Evolutionary conservation across 2,329 filamentous ascomycete species (phyloP), one percentile per base, ranked within the genome.

Genomic region (Pezicula rhizophila): DNA sequence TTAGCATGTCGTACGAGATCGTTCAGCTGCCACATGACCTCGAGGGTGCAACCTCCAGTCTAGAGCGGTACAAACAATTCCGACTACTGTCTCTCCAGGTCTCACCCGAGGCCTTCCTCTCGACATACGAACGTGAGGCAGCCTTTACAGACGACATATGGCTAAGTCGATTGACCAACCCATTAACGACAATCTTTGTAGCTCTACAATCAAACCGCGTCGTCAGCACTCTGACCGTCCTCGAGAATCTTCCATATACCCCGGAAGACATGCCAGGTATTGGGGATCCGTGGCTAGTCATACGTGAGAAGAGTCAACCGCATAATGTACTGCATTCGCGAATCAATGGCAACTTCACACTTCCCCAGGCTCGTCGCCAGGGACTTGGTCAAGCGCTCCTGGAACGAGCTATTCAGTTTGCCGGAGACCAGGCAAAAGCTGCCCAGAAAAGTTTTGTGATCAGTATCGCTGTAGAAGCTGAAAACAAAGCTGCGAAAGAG

Each of bases 301-400:
- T 52, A 20, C 31, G 45, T n/a, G 41, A 18, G 12, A 41, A 43
- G 20, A 45, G 25, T 18, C 20, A 33, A 42, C 35, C 17, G 12
- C 23, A 26, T 38, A 49, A 34, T 48, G 45, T 55, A 20, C 17
- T 60, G 8, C 60, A 62, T 48, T 70, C 59, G 49, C 61, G 65
- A 33, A 58, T 71, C 37, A 63, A 66, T 44, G 68, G 62, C 17
- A 65, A 70, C 51, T 71, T 67, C 49, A 70, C 66, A 8, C 50
- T 58, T n/a, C 66, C 66, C 34, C 58, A 65, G 43, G 62, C 61
- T 47, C 66, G 68, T 12, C 62, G 67, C 1, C 60, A 59, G 43
- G 68, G 68, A 8, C 54, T 69, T 28, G 68, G 63, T 8, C 62
- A 61, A 48, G 55, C 56, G 2, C 54, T 71, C 23, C 60, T 68